Base-by-base conservation (phyloP, 306 rosid species). In the Medicago arabica region DNA sequence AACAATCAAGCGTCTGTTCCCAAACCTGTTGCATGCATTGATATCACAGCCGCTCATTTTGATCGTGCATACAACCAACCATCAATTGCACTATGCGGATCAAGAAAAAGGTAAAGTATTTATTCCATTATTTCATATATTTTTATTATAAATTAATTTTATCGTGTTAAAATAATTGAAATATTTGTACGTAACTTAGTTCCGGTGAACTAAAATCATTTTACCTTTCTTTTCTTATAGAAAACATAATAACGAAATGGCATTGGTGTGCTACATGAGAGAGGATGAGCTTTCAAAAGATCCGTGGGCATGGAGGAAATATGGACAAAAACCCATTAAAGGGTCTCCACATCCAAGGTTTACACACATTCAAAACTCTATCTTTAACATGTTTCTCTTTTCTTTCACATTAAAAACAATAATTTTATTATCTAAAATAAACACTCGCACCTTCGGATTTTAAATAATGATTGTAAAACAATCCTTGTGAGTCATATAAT, bases 291-390 rank as follows among this genome's bases (percentile, higher is more conserved):
- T 93, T 58, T 82, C 88, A 2, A 9, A 89, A 0, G 98, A 93
- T 81, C 18, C 84, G 39, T 91, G 98, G 98, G 93, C 92, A 4
- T 93, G 98, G 97, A 82, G 93, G 16, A 91, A 91, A 69, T 91
- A 89, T 71, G 97, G 94, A 16, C 94, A 84, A 58, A 91, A 91
- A 80, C 92, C 92, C 60, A 91, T 91, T 75, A 91, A 89, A 58
- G 97, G 97, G 6, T 87, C 97, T 71, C 92, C 92, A 18, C 78
- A 87, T 75, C 95, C 97, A 47, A 89, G 98, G 98, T 51, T 46
- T 46, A 12, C 51, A 46, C n/a, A 46, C 2, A 46, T 46, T 46
- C 23, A 16, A 51, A 51, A 51, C 23, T 51, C 5, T 50, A 7
- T 7, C 58, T 51, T 51, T 51, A 10, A 51, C 10, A 51, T 16